Evolutionary conservation across 164 flowering plant species (phyloP).

Genomic region (Nymphaea thermarum): DNA sequence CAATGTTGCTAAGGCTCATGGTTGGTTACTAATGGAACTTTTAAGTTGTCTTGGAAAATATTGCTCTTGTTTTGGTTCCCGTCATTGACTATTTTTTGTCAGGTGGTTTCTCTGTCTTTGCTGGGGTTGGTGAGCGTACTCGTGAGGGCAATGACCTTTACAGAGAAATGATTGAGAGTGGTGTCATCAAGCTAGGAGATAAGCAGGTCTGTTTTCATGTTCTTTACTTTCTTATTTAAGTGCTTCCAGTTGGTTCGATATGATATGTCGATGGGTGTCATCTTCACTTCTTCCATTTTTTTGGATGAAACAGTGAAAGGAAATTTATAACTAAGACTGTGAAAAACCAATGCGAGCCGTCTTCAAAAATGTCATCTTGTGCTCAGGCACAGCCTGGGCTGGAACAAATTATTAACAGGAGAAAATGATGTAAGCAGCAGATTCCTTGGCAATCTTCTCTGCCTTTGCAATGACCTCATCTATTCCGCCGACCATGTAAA

Average conservation of each 20-base stretch:
- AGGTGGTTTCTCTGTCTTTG: constrained; percentile 99
- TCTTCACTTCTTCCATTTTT: too few relatives aligned
- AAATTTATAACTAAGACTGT: background rate
- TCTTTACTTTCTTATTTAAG: too few relatives aligned
- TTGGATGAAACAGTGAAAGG: too few relatives aligned
- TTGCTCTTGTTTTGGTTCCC: too few relatives aligned
- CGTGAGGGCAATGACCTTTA: constrained; percentile 96
- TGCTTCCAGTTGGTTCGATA: too few relatives aligned
- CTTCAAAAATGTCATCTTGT: background rate
- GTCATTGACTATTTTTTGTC: background rate
- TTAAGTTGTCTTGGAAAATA: too few relatives aligned
- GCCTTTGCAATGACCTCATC: constrained; percentile 97
- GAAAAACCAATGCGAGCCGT: background rate
- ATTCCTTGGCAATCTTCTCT: constrained; percentile 89
- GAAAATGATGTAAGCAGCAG: constrained; percentile 21
- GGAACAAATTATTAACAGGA: background rate
- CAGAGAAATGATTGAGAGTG: constrained; percentile 98
- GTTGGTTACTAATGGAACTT: too few relatives aligned
- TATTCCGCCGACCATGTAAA: constrained; percentile 99
- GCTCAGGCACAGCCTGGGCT: background rate
- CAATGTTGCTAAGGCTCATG: too few relatives aligned
- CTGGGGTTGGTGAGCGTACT: constrained; percentile 98
- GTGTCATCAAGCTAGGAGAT: constrained; percentile 95
- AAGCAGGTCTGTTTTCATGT: constrained; percentile 58
- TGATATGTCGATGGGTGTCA: too few relatives aligned